Base-by-base conservation (phyloP, 495 filamentous ascomycete genomes). In the Xylaria grammica region DNA sequence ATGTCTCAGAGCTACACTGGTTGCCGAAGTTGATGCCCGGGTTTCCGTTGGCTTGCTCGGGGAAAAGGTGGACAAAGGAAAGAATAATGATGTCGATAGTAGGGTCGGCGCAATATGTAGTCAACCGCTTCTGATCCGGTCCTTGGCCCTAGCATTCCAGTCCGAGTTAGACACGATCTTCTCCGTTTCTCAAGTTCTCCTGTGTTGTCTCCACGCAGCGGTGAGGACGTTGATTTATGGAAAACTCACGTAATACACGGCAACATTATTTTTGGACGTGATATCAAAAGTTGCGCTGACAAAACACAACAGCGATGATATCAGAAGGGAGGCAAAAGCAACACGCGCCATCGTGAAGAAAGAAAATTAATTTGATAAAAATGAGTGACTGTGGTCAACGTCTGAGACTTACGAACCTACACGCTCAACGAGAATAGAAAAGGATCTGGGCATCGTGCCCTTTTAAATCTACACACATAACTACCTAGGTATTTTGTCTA, bases 21-120 rank as follows among this genome's bases (percentile, higher is more conserved):
- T 91, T 89, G 11, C 85, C 88, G 72, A 89, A 90, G 73, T 90
- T 89, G 36, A 81, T 82, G 4, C 81, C 85, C 9, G 87, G 86
- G 60, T 81, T 86, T 24, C 82, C 84, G 48, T 79, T 74, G 9
- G 68, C 74, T 54, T 86, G 80, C 17, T 82, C 75, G 0, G 90
- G 89, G 68, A 90, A 92, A 5, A 76, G 60, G 64, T 89, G 83
- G 38, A 91, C 77, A 71, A 92, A 93, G 0, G 78, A 88, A 30
- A 92, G 65, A 51, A 85, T 84, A 69, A 93, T 87, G 50, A 93
- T 85, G 67, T 92, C 90, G 60, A 89, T 77, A 10, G 74, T 77
- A 0, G 82, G 71, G 44, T 89, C 79, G 24, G 82, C 68, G 74
- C 89, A 91, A 67, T 87, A 87, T 38, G 82, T 77, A 26, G 72